A percentile compares a stretch with the other conserved stretches of the same genome.
Conservation (phyloP, 139 green algal species). For the Diplosphaera chodatii region DNA sequence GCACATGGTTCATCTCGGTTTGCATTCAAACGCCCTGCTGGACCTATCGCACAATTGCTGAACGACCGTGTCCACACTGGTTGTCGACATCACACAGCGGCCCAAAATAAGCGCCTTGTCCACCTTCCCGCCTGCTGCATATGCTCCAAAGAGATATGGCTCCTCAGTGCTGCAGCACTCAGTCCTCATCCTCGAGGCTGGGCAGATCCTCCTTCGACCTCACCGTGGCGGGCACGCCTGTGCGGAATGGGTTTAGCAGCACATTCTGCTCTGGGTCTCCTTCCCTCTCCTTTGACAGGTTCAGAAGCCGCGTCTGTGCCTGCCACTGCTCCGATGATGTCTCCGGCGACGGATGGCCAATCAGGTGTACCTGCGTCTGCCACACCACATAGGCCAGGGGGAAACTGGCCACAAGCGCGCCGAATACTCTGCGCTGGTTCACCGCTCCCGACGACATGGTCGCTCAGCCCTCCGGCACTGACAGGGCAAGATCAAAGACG, state of each 20-base stretch:
- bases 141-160: no score
- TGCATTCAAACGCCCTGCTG: no score
- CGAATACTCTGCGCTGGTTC: background rate
- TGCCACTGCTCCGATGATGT: background rate
- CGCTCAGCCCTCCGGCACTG: no score
- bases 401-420: background rate
- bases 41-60: no score
- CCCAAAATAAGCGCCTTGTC: no score
- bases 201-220: background rate
- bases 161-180: no score
- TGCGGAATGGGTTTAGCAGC: background rate
- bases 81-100: no score
- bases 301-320: background rate
- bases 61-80: no score
- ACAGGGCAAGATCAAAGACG: no score
- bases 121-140: no score
- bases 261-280: background rate
- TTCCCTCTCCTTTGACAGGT: background rate
- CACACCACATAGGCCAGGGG: background rate
- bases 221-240: background rate
- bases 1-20: no score
- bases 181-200: background rate
- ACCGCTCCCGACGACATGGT: background rate
- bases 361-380: background rate
- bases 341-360: background rate